phyloP scores from a whole-genome alignment of 2,329 filamentous ascomycete genomes.

The Tolypocladium sp. region DNA sequence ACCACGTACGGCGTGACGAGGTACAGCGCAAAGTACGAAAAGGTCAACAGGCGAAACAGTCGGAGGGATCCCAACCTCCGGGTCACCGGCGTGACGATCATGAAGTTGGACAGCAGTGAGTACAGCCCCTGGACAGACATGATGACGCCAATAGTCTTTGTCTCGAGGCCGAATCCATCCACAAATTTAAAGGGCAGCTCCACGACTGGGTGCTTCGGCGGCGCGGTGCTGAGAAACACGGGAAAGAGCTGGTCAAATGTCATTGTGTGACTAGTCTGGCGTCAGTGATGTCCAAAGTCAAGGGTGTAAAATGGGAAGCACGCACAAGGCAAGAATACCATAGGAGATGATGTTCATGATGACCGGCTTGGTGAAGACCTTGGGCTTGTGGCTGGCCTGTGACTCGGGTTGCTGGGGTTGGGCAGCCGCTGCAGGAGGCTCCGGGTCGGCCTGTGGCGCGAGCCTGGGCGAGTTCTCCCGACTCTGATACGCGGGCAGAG shows the following conservation, averaged over 20 bases:
- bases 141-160: constrained; percentile 78
- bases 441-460: constrained; percentile 17
- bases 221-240: constrained; percentile 71
- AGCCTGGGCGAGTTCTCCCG: constrained; percentile 45
- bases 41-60: constrained; percentile 72
- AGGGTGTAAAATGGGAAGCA: constrained; percentile 15
- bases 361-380: constrained; percentile 76
- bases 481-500: constrained; percentile 60
- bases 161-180: constrained; percentile 75
- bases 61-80: constrained; percentile 67
- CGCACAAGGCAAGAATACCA: constrained; percentile 90
- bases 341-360: constrained; percentile 83
- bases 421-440: constrained; percentile 5
- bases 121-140: constrained; percentile 83
- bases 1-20: constrained; percentile 82
- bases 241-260: constrained; percentile 92
- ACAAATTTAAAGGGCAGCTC: constrained; percentile 80
- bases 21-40: constrained; percentile 83
- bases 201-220: constrained; percentile 38
- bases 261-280: constrained; percentile 70
- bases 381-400: constrained; percentile 16
- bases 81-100: constrained; percentile 74
- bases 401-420: background rate
- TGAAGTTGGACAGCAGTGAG: constrained; percentile 76
- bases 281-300: constrained; percentile 7